Evolutionary conservation across 257 asterid genomes (phyloP), one percentile per base, ranked within the genome.

Genomic region (Petunia secreta): DNA sequence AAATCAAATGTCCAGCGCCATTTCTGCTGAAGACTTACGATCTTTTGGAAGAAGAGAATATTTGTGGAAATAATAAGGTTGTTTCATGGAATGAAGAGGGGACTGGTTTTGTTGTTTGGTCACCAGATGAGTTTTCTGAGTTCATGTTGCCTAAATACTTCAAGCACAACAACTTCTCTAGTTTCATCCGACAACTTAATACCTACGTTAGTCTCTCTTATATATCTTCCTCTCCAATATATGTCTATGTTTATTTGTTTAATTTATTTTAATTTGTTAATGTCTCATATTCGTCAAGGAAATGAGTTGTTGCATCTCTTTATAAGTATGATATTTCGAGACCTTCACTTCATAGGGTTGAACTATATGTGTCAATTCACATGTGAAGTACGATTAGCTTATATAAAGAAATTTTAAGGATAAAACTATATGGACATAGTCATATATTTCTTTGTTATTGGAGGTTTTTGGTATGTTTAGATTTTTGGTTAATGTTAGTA

Each of bases 11-110:
- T 65, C 90, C 94, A 4, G 82, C 94, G 44, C 94, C 94, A 15
- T 91, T 91, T 82, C 64, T 91, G 13, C 82, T 82, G 81, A 91
- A 91, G 79, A 91, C 93, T 5, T 89, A 87, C 59, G 87, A 89
- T 34, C 87, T 91, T 14, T 82, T 91, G 81, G 91, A 88, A 82
- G 88, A 78, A 64, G 91, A 86, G 63, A 91, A 90, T 4, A 86
- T 7, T 2, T 7, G 43, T 7, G 50, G 52, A 2, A 58, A 55
- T 3, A 15, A 85, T 52, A 80, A 77, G 59, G 67, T 83, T 5
- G 80, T 83, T 7, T 86, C 89, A 2, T 86, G 87, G 89, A 86
- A 80, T 76, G 80, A n/a, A 59, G 82, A 83, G 4, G 89, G 87
- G 11, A 79, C 73, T 3, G 81, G 87, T 1, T 86, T 86, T 75